A percentile compares a stretch with the other conserved stretches of the same genome.
Evolutionary conservation across 306 rosid species (phyloP).

Genomic region (Albizia julibrissin): DNA sequence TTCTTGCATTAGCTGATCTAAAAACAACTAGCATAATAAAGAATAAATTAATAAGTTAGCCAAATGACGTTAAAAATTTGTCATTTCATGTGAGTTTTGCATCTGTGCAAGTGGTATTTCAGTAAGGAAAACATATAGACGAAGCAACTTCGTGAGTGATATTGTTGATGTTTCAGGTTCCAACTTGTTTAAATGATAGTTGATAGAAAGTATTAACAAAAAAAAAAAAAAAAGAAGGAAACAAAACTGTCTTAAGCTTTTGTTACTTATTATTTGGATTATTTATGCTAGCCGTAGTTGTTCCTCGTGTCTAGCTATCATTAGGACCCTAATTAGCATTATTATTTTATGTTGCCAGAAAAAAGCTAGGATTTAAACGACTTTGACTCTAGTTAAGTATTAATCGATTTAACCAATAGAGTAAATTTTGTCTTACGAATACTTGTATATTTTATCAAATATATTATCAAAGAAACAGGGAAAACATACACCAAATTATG

Average conservation of each 20-base stretch:
- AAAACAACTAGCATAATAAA: background rate
- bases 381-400: no score
- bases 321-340: background rate
- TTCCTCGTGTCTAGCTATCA: background rate
- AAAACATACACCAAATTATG: no score
- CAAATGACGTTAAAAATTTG: background rate
- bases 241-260: background rate
- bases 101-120: background rate
- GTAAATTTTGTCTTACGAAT: no score
- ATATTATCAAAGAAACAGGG: no score
- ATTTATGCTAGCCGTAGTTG: background rate
- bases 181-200: conserved; percentile 8
- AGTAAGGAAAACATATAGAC: background rate
- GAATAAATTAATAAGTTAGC: background rate
- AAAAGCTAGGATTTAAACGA: no score
- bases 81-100: background rate
- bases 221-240: background rate
- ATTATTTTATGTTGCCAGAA: no score
- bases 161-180: conserved; percentile 1
- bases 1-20: background rate
- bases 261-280: background rate
- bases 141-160: background rate
- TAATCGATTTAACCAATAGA: no score
- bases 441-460: no score
- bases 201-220: background rate